phyloP scores from a whole-genome alignment of 2,329 filamentous ascomycete genomes.

The Beauveria asiatica region DNA sequence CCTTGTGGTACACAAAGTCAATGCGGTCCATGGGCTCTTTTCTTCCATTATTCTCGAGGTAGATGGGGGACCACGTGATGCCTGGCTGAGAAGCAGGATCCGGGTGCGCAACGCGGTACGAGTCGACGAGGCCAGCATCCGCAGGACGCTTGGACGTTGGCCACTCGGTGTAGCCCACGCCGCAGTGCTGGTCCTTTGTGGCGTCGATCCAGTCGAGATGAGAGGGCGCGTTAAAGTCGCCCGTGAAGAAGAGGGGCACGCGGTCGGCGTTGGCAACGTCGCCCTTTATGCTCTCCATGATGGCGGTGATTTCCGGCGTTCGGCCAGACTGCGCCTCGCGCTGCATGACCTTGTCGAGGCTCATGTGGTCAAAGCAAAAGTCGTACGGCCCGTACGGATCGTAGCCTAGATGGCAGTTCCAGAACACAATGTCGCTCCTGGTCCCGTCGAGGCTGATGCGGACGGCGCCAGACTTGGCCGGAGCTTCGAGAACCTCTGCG shows the following conservation, averaged over 20 bases:
- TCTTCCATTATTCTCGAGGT: conserved; percentile 21
- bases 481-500: conserved; percentile 18
- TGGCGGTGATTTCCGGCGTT: conserved; percentile 29
- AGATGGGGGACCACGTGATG: conserved; percentile 34
- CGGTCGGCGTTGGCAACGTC: conserved; percentile 23
- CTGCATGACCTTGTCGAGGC: conserved; percentile 24
- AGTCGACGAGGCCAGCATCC: conserved; percentile 29
- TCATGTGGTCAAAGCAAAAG: conserved; percentile 30
- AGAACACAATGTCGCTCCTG: conserved; percentile 25
- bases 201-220: conserved; percentile 33
- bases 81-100: conserved; percentile 26
- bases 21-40: conserved; percentile 33
- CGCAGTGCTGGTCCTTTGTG: conserved; percentile 27
- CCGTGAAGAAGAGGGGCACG: conserved; percentile 28
- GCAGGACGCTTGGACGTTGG: conserved; percentile 28
- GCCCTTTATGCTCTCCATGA: conserved; percentile 24
- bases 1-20: conserved; percentile 34
- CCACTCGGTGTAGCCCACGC: conserved; percentile 26
- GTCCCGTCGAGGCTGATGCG: conserved; percentile 28
- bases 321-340: conserved; percentile 29
- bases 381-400: conserved; percentile 35
- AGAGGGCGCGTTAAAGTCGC: conserved; percentile 36
- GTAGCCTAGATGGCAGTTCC: conserved; percentile 28
- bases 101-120: conserved; percentile 29
- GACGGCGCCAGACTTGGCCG: conserved; percentile 22